Evolutionary conservation across 2,329 filamentous ascomycete genomes (phyloP), one percentile per base, ranked within the genome.

Genomic region (Verticillium nonalfalfae): DNA sequence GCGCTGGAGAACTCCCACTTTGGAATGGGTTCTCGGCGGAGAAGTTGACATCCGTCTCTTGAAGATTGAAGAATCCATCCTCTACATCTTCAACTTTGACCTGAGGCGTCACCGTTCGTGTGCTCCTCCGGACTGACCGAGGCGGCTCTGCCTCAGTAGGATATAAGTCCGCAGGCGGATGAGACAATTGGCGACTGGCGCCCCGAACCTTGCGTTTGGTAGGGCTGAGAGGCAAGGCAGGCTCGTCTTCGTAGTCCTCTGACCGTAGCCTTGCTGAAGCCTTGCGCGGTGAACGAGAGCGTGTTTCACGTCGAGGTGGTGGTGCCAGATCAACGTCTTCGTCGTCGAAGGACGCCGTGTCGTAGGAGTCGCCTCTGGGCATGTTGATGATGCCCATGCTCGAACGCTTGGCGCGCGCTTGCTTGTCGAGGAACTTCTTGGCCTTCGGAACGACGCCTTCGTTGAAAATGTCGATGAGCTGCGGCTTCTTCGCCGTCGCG

Each of bases 11-110:
- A 73, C 88, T 90, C 50, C 92, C 90, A 71, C 90, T 91, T 73
- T 98, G 94, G 72, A 98, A 98, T 0, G 94, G 93, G 69, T 98
- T 98, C 60, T 88, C 84, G 1, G 90, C 92, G 74, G 98, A 98
- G 36, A 90, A 88, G 68, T 82, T 89, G 38, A 67, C 64, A 38
- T 84, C 82, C 7, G 83, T 81, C 45, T 78, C 75, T 26, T 73
- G 71, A 21, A 74, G 73, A 13, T 72, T 64, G 66, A 76, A 77
- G 63, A 77, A 73, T 33, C 79, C 79, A 9, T 81, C 77, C 59
- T 85, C 77, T 7, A 78, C 74, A 58, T 82, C 80, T 62, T 90
- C 86, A 1, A 73, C 68, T 69, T 86, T 86, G 54, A 84, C 74
- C 61, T 78, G 77, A 1, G 83, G 83, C 1, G 82, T 80, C 45